Base-by-base conservation (phyloP, 352 stramenopile species). In the Phytophthora lateralis region DNA sequence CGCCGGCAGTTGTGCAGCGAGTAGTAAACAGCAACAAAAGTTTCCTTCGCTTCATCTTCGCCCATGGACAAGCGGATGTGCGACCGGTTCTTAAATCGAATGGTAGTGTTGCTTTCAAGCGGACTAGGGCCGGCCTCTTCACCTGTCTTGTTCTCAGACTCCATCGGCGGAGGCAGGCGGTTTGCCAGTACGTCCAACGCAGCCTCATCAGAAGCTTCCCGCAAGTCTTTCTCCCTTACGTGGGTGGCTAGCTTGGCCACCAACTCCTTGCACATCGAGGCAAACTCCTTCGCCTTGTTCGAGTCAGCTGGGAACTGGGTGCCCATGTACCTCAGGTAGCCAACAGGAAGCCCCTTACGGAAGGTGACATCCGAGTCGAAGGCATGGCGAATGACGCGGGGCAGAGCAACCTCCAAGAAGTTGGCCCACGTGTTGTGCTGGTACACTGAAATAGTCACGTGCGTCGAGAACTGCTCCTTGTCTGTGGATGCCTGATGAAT, bases 391-490 rank as follows among this genome's bases (percentile, higher is more conserved):
- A 96, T 85, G 24, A 93, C 71, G 9, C 77, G 83, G 21, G 88
- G 85, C 6, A 96, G 71, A 15, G 80, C 76, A 26, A 95, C 70
- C 61, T 96, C 85, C 50, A 96, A 49, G 56, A 96, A 96, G 62
- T 96, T 95, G 8, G 84, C 84, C 88, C 88, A 96, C 15, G 88
- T 89, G 41, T 87, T 90, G 73, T 94, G 88, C 60, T 96, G 88
- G 51, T 96, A 96, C n/a, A 93, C 79, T 0, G 85, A 95, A 43
- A 96, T 83, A 1, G 88, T 95, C 55, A 96, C 82, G 59, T 96
- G 88, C 17, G 88, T 96, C 12, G 88, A 96, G 53, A 96, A 95
- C 50, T 86, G 41, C 30, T 80, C 71, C 18, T 89, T 67, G 37
- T 90, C 79, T 26, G 88, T 95, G 39, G 66, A 89, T 18, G 88